Conservation (phyloP, 192 early-diverging fungal genomes). For the Coemansia sp. region DNA sequence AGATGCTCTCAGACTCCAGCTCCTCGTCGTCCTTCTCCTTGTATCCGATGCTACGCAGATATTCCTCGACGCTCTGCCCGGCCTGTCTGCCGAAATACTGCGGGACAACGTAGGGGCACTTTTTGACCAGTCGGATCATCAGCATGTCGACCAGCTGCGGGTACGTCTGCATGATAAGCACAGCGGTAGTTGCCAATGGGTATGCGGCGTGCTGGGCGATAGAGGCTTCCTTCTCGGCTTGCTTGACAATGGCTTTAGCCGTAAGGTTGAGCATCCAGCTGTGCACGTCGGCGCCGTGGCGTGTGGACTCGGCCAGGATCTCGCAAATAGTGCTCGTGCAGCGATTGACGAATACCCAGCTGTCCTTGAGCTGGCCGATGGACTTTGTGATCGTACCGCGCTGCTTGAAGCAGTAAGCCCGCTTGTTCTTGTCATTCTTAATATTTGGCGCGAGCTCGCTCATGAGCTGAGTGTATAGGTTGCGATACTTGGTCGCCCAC, state of each 20-base stretch:
- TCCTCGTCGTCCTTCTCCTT: constrained; percentile 39
- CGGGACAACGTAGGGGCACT: constrained; percentile 49
- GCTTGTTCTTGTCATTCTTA: constrained; percentile 12
- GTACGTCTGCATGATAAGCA: constrained; percentile 29
- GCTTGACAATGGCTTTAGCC: constrained; percentile 48
- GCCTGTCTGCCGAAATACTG: constrained; percentile 22
- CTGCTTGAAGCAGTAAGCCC: constrained; percentile 39
- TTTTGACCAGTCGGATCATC: constrained; percentile 47
- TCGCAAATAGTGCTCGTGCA: constrained; percentile 20
- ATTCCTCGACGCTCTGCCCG: constrained; percentile 26
- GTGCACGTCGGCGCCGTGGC: constrained; percentile 21
- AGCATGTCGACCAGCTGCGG: constrained; percentile 40
- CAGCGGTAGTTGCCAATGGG: constrained; percentile 35
- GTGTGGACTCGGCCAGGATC: constrained; percentile 17
- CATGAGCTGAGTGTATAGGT: constrained; percentile 32
- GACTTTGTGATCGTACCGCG: constrained; percentile 37
- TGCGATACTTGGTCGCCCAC: constrained; percentile 42
- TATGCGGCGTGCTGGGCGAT: constrained; percentile 33
- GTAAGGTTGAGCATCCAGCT: constrained; percentile 49
- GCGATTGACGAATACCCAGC: constrained; percentile 34
- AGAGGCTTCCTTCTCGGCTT: constrained; percentile 47
- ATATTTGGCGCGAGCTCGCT: constrained; percentile 21
- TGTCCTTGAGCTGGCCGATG: constrained; percentile 53
- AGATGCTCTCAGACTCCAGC: constrained; percentile 38
- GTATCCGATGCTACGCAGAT: constrained; percentile 35